phyloP scores from a whole-genome alignment of 768 basidiomycete genomes.

The Chalciporus sphaerocephalus region DNA sequence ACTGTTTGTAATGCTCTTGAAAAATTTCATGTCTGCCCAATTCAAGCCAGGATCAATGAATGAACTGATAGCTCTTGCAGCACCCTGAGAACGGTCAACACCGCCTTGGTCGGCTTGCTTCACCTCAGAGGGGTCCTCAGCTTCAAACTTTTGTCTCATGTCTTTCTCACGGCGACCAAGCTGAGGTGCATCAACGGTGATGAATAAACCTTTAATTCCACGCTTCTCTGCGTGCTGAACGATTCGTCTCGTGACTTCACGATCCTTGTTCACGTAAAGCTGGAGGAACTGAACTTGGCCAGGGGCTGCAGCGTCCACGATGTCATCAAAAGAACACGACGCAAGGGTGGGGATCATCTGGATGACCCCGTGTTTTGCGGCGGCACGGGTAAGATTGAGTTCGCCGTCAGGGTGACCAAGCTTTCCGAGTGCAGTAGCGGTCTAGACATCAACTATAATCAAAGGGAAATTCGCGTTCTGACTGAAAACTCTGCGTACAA shows the following conservation, averaged over 20 bases:
- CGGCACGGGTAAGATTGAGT: constrained; percentile 83
- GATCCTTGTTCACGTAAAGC: constrained; percentile 87
- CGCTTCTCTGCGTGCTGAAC: constrained; percentile 88
- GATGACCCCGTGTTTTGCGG: constrained; percentile 70
- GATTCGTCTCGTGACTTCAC: constrained; percentile 76
- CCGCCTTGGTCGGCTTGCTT: constrained; percentile 44
- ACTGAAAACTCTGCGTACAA: constrained; percentile 40
- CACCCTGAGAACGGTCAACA: constrained; percentile 84
- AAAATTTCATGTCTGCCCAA: constrained; percentile 68
- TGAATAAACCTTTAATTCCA: constrained; percentile 91
- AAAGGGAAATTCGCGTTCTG: neutral
- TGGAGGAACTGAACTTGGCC: constrained; percentile 85
- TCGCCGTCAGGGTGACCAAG: constrained; percentile 96
- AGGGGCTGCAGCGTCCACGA: constrained; percentile 79
- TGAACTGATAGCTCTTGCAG: constrained; percentile 89
- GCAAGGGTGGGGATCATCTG: constrained; percentile 94
- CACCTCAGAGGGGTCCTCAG: constrained; percentile 45
- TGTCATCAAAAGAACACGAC: constrained; percentile 93
- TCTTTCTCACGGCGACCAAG: constrained; percentile 93
- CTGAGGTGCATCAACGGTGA: constrained; percentile 97
- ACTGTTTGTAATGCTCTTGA: constrained; percentile 74
- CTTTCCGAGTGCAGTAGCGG: constrained; percentile 89
- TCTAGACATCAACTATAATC: constrained; percentile 29
- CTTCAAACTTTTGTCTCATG: constrained; percentile 95
- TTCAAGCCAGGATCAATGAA: constrained; percentile 91